A percentile compares a stretch with the other conserved stretches of the same genome.
Conservation (phyloP, 176 grass and related monocot species). For the Secale cereale region DNA sequence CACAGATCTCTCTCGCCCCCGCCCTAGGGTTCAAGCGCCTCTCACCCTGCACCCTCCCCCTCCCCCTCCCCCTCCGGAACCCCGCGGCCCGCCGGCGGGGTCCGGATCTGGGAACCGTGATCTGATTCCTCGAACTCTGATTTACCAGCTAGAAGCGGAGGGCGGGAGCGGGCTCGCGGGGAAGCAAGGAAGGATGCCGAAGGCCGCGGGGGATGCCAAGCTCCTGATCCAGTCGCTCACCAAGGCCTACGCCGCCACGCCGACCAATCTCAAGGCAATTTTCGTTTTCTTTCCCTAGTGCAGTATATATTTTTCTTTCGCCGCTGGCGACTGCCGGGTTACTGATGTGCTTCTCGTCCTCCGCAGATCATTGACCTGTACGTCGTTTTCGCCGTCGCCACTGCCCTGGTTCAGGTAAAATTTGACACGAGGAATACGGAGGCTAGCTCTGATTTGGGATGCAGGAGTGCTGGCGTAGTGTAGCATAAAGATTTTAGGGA, state of each 20-base stretch:
- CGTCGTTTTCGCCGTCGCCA: slow-evolving; percentile 60
- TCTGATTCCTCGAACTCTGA: neutral
- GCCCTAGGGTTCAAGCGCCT: no score
- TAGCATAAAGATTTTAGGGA: no score
- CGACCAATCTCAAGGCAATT: slow-evolving; percentile 65
- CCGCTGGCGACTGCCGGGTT: neutral
- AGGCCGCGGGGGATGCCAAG: slow-evolving; percentile 44
- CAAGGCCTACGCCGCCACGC: slow-evolving; percentile 69
- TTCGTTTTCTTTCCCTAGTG: no score
- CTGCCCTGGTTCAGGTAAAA: slow-evolving; percentile 66
- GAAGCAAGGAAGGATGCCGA: slow-evolving; percentile 48
- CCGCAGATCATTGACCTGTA: slow-evolving; percentile 88
- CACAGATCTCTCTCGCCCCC: no score
- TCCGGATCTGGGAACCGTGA: no score
- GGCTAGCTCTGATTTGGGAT: no score
- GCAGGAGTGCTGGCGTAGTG: no score
- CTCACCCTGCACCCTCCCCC: no score
- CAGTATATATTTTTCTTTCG: no score
- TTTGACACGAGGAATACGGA: neutral
- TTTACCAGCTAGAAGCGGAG: neutral
- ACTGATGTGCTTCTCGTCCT: neutral
- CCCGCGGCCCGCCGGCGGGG: no score
- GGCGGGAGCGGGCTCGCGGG: neutral
- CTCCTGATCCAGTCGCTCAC: slow-evolving; percentile 62
- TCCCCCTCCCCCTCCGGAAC: no score